These are phyloP conservation scores for Plantago major DNA, from an alignment of 257 asterid genomes.

Conservation along the genomic window DNA sequence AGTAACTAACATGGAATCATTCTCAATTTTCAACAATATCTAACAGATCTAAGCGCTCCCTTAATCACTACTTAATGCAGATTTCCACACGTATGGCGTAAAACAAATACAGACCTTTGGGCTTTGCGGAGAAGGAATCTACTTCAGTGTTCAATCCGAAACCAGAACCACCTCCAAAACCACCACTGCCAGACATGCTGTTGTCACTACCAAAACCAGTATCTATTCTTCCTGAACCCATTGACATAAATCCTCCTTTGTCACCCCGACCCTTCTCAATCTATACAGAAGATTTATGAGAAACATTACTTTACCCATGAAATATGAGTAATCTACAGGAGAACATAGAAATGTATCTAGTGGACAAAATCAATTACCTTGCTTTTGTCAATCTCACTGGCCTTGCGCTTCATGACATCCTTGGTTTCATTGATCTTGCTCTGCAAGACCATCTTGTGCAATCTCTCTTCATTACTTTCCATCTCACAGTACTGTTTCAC, in stretches of 20 bases:
- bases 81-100: not conserved
- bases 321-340: not conserved
- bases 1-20: no score
- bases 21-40: no score
- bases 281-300: slow-evolving; percentile 28
- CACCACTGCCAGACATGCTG: slow-evolving; percentile 45
- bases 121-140: slow-evolving; percentile 58
- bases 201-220: slow-evolving; percentile 71
- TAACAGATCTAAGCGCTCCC: no score
- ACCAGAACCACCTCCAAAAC: slow-evolving; percentile 60
- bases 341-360: slow-evolving; percentile 14
- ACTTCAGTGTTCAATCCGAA: slow-evolving; percentile 60
- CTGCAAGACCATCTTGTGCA: slow-evolving; percentile 81
- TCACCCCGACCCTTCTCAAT: slow-evolving; percentile 75
- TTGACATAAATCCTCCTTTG: slow-evolving; percentile 64
- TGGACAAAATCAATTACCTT: slow-evolving; percentile 43
- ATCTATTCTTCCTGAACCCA: slow-evolving; percentile 74
- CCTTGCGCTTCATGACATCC: slow-evolving; percentile 90
- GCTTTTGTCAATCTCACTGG: slow-evolving; percentile 91
- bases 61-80: not conserved
- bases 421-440: slow-evolving; percentile 87
- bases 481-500: slow-evolving; percentile 96
- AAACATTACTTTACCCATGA: slow-evolving; percentile 15
- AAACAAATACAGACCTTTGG: slow-evolving; percentile 54
- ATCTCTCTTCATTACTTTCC: slow-evolving; percentile 93